Conservation (phyloP, 2,329 filamentous ascomycete species). For the Nigrospora osmanthi region DNA sequence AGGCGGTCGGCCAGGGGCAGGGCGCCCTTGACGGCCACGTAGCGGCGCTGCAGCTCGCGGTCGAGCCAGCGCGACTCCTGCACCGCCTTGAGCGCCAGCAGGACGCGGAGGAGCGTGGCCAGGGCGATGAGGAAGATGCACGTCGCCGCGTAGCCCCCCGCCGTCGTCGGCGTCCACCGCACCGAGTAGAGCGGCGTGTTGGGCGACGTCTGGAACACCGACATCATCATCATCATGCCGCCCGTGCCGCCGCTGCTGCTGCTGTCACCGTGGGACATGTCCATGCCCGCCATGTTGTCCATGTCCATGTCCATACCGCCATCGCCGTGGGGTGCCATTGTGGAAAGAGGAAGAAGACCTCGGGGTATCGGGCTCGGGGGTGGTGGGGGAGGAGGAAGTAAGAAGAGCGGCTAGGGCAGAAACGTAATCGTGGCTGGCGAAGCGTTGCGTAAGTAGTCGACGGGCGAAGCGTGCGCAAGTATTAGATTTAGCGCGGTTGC, state of each 20-base stretch:
- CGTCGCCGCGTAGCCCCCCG: conserved; percentile 74
- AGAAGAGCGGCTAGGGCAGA: too few relatives aligned
- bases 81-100: conserved; percentile 64
- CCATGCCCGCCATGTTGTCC: conserved; percentile 16
- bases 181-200: conserved; percentile 48
- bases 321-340: conserved; percentile 1
- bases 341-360: background rate
- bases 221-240: conserved; percentile 30
- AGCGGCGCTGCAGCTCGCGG: conserved; percentile 64
- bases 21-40: conserved; percentile 65
- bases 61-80: conserved; percentile 60
- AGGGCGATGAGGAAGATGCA: conserved; percentile 87
- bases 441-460: too few relatives aligned
- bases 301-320: conserved; percentile 2
- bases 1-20: conserved; percentile 50
- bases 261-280: conserved; percentile 14
- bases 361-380: too few relatives aligned
- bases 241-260: conserved; percentile 10
- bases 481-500: too few relatives aligned
- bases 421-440: too few relatives aligned
- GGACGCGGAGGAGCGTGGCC: conserved; percentile 57
- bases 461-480: too few relatives aligned
- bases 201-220: conserved; percentile 50
- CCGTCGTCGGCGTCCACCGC: conserved; percentile 64
- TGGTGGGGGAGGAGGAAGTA: too few relatives aligned